Conservation (phyloP, 2,329 filamentous ascomycete genomes). For the Chaetothyriales sp. region DNA sequence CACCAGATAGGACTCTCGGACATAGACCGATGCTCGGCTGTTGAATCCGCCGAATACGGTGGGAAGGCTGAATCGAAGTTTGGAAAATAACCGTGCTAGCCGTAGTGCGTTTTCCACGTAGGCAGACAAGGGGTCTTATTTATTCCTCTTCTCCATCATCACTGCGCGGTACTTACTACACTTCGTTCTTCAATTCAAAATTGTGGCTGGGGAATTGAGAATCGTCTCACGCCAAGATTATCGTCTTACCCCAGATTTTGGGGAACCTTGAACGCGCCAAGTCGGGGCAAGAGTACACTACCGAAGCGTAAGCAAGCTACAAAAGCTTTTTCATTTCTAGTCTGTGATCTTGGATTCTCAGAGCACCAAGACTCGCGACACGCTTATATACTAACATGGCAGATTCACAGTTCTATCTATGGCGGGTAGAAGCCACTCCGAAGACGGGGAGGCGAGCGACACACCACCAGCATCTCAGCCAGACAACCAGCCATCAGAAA, state of each 20-base stretch:
- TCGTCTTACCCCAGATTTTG: not conserved
- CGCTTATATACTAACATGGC: not conserved
- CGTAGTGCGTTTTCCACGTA: too few relatives aligned
- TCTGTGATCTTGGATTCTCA: too few relatives aligned
- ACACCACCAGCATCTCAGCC: not conserved
- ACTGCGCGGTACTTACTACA: too few relatives aligned
- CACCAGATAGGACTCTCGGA: too few relatives aligned
- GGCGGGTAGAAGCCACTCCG: not conserved
- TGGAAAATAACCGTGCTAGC: too few relatives aligned
- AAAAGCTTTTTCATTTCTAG: too few relatives aligned
- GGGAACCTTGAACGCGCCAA: not conserved
- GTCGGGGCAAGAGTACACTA: not conserved
- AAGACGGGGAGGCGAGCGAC: not conserved
- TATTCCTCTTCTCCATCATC: too few relatives aligned
- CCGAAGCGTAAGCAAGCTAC: too few relatives aligned
- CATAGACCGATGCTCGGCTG: too few relatives aligned
- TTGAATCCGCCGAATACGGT: too few relatives aligned
- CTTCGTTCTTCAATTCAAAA: too few relatives aligned
- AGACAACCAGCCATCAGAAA: not conserved
- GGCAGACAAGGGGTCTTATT: slow-evolving; percentile 1
- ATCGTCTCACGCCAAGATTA: not conserved
- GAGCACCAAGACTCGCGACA: not conserved
- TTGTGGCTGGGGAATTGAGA: not conserved
- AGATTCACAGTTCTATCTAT: not conserved
- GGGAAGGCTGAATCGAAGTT: too few relatives aligned